Base-by-base conservation (phyloP, 2,329 filamentous ascomycete genomes). In the Byssothecium circinans region DNA sequence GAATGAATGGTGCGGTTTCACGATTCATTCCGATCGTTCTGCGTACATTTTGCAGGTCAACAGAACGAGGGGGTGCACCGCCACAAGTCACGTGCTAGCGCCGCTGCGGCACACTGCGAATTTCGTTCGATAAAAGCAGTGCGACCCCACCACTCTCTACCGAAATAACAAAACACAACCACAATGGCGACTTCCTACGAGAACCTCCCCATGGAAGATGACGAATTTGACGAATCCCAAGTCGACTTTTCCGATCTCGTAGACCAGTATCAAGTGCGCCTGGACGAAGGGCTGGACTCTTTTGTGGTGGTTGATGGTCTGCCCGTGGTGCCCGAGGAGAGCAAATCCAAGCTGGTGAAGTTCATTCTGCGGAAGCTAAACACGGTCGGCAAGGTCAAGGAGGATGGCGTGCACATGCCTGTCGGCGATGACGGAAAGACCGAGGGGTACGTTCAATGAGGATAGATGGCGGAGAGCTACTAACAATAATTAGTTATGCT, bases 291-390 rank as follows among this genome's bases (percentile, higher is more conserved):
- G 49, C 87, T 96, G 65, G 94, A 99, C 72, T 88, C 91, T 56
- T 99, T 99, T 68, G 88, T 99, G 57, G 91, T 97, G 54, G 83
- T 97, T 70, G 94, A 99, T 74, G 94, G 94, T 58, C 84, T 99
- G 35, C 94, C 94, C 58, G 78, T 87, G 56, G 92, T 99, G 57
- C 89, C 80, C 49, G 89, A 91, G 72, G 92, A 94, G 41, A 91
- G 88, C 79, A 92, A 91, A 78, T 84, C 88, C 51, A 97, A 96
- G 80, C 84, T 99, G 53, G 80, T 96, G 74, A 97, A 97, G 76
- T 97, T 97, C 75, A 79, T 99, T 76, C 78, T 95, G 73, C 90
- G 91, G 78, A 96, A 95, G 80, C 79, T 99, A 64, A 91, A 87
- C 76, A 80, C 84, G 51, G 89, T 91, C 54, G 94, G 92, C 59